Percentiles rank a stretch among this genome's conserved stretches.
These are phyloP conservation scores for Epichloe festucae DNA, from an alignment of 2,329 filamentous ascomycete species.

Conservation along the genomic window DNA sequence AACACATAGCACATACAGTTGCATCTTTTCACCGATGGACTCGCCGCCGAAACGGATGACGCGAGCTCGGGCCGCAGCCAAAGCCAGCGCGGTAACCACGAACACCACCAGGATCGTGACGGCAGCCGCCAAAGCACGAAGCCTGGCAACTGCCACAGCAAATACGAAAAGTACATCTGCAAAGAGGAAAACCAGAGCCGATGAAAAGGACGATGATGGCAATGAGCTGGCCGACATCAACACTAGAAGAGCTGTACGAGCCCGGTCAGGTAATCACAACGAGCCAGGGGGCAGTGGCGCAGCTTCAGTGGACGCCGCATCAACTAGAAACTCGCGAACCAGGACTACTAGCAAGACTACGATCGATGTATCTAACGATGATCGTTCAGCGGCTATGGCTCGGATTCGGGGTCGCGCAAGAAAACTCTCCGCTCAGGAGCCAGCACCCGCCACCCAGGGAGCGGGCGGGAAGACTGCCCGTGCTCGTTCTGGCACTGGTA, in stretches of 20 bases:
- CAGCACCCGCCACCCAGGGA: slow-evolving; percentile 11
- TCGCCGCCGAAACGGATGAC: slow-evolving; percentile 49
- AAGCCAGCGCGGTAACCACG: slow-evolving; percentile 22
- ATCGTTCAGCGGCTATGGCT: slow-evolving; percentile 9
- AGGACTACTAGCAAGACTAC: slow-evolving; percentile 17
- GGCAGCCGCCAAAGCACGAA: slow-evolving; percentile 35
- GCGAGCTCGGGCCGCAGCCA: slow-evolving; percentile 33
- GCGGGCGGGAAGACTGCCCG: slow-evolving; percentile 21
- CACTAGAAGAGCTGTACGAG: slow-evolving; percentile 28
- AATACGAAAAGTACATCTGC: slow-evolving; percentile 22
- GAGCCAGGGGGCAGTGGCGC: slow-evolving; percentile 11
- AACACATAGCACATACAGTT: not conserved
- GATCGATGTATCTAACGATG: slow-evolving; percentile 11
- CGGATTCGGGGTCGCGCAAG: slow-evolving; percentile 29
- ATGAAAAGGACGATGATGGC: slow-evolving; percentile 37
- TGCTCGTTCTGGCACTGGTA: slow-evolving; percentile 10
- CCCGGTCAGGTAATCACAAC: slow-evolving; percentile 28
- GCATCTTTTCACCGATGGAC: slow-evolving; percentile 25
- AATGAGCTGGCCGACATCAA: slow-evolving; percentile 19
- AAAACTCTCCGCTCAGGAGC: slow-evolving; percentile 21
- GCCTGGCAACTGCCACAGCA: slow-evolving; percentile 18
- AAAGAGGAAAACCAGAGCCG: slow-evolving; percentile 39
- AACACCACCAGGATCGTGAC: slow-evolving; percentile 34
- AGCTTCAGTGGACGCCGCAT: not conserved
- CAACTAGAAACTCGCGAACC: slow-evolving; percentile 9